A percentile compares a stretch with the other conserved stretches of the same genome.
phyloP scores from a whole-genome alignment of 768 basidiomycete genomes.

The Jaapia argillacea region DNA sequence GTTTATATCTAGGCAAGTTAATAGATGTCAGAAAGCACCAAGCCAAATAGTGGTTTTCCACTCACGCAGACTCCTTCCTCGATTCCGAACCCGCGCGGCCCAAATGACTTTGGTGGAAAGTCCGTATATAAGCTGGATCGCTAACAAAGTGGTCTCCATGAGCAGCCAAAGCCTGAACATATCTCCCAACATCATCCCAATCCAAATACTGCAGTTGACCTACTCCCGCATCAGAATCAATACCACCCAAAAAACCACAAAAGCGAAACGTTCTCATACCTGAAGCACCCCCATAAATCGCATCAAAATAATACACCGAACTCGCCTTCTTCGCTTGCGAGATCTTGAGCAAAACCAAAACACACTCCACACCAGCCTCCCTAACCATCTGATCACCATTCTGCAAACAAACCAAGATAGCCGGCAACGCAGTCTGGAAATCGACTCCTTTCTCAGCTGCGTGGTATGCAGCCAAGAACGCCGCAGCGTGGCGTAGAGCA shows the following conservation, averaged over 20 bases:
- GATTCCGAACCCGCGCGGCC: slow-evolving; percentile 36
- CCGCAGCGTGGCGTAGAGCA: slow-evolving; percentile 65
- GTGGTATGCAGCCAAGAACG: slow-evolving; percentile 71
- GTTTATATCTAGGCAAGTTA: slow-evolving; percentile 65
- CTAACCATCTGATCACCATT: slow-evolving; percentile 32
- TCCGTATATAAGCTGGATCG: slow-evolving; percentile 46
- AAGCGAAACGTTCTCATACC: background rate
- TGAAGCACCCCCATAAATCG: slow-evolving; percentile 44
- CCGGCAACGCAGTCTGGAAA: slow-evolving; percentile 72
- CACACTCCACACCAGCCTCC: slow-evolving; percentile 43
- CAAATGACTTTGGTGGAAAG: slow-evolving; percentile 53
- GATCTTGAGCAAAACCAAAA: slow-evolving; percentile 34
- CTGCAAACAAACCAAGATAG: slow-evolving; percentile 53
- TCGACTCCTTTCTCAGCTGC: slow-evolving; percentile 46
- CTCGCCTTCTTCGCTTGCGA: slow-evolving; percentile 30
- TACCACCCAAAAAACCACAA: slow-evolving; percentile 10
- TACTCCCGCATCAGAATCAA: slow-evolving; percentile 40
- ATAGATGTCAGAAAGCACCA: background rate
- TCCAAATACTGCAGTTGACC: slow-evolving; percentile 57
- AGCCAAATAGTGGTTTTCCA: slow-evolving; percentile 2
- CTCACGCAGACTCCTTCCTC: slow-evolving; percentile 46
- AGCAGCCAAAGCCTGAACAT: slow-evolving; percentile 40
- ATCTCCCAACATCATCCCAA: slow-evolving; percentile 49
- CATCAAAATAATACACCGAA: slow-evolving; percentile 63
- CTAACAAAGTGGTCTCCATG: slow-evolving; percentile 46